Evolutionary conservation across 2,329 filamentous ascomycete species (phyloP), one percentile per base, ranked within the genome.

Genomic region (Ophiostoma quercus): DNA sequence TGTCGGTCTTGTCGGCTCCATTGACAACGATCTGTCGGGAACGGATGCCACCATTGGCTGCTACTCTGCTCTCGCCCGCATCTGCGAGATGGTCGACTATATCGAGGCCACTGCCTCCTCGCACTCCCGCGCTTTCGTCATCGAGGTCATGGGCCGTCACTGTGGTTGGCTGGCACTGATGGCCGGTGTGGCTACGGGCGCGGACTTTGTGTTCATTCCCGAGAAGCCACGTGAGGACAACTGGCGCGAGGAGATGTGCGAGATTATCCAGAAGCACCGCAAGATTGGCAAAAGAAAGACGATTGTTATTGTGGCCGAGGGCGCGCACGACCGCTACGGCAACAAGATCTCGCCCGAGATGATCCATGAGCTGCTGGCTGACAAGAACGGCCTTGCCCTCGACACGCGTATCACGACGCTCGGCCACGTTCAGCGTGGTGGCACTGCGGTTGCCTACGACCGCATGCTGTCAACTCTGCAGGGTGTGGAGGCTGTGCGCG

Each of bases 61-160:
- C 79, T 98, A 97, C 82, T 97, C 94, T 62, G 95, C 95, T 32
- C 86, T 99, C 70, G 88, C 91, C 66, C 89, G 94, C 71, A 97
- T 99, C 75, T 98, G 94, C 81, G 91, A 97, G 78, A 92, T 94
- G 77, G 92, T 99, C 71, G 95, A 99, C 82, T 94, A 93, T 77
- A 96, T 99, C 75, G 94, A 99, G 80, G 94, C 94, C 25, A 98
- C 95, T 0, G 94, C 94, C 68, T 90, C 89, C 51, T 97, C 94
- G 37, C 95, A 99, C 80, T 96, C 96, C 74, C 87, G 95, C 75
- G 95, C 95, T 54, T 99, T 99, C 79, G 94, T 99, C 70, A 91
- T 99, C 73, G 95, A 97, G 79, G 95, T 99, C 76, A 99, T 99
- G 95, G 95, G 95, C 67, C 87, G 95, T 71, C 94, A 99, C 81